Evolutionary conservation across 2,329 filamentous ascomycete species (phyloP), one percentile per base, ranked within the genome.

Genomic region (Epichloe hybrida): DNA sequence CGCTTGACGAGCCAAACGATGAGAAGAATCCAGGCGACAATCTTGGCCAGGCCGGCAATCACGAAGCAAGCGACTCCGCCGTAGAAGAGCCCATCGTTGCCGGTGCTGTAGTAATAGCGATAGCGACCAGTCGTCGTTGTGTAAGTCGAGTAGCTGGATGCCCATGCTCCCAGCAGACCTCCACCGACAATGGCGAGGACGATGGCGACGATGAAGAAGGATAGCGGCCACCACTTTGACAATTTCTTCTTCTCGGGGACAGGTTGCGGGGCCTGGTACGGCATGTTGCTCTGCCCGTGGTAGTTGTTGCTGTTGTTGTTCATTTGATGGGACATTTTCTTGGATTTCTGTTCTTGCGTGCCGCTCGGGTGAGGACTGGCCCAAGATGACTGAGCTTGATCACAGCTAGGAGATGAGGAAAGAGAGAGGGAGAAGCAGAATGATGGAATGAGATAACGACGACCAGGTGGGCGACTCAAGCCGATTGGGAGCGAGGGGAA

Each of bases 171-270:
- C 23, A 41, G 15, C 17, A 50, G 49, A 21, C 49, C 36, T 21
- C 38, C 31, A 13, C 49, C 49, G 17, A 47, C 39, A 12, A 50
- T 46, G 43, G 42, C 8, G 27, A 50, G 47, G 36, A 47, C 37
- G 37, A 42, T 35, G 17, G 37, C 8, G 8, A 35, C 6, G 43
- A 42, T 41, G 49, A 50, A 47, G 49, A 46, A 47, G 36, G 37
- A 46, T 2, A 50, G 3, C n/a, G 49, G 49, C 49, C 49, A 50
- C 43, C 49, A 46, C 27, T 40, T 46, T 15, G 49, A 50, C 17
- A 27, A 50, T 17, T 17, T 46, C 31, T 46, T 46, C 27, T n/a
- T 35, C 11, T 46, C 15, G 9, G 27, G 34, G 3, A 17, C 13
- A 12, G 43, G 13, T 2, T 36, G 43, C 6, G 43, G 27, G 15